Base-by-base conservation (phyloP, 164 flowering plant species). In the Vitis cinerea region DNA sequence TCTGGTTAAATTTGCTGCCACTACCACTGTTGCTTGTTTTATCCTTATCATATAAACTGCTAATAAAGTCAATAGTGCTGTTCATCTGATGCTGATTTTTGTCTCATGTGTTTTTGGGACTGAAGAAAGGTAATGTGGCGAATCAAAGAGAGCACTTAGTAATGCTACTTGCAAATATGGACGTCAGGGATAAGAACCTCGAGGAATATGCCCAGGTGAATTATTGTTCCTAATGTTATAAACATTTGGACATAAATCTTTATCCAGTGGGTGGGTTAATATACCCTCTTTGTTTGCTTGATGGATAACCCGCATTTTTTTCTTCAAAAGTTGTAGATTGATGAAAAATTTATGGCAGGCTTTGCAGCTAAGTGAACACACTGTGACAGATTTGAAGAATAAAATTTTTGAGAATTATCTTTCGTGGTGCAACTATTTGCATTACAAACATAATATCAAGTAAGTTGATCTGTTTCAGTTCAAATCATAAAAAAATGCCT, bases 81-180 rank as follows among this genome's bases (percentile, higher is more conserved):
- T 52, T 60, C 31, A 37, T 63, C 48, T 71, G 29, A 37, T 60
- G 11, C 30, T 15, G 52, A 10, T 61, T 57, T 29, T 54, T 37
- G 2, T 67, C 49, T 48, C 17, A 23, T 23, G 13, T 49, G 31
- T 67, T 59, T 75, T 61, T 66, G 58, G 67, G 60, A 19, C 59
- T 83, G 75, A 80, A 96, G 99, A 87, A 88, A 88, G 98, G 97
- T 78, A 96, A 96, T 85, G 97, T 92, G 19, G 97, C 93, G 51
- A 96, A 96, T 76, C 99, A 96, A 84, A 86, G 97, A 80, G 99
- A 96, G 81, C 99, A 96, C 81, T 80, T 96, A 73, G 87, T 96
- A 75, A 68, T 96, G 83, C 83, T 96, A 63, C 93, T 96, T 67
- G 99, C 99, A 72, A 96, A 96, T 77, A 79, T 88, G 64, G 89